A percentile compares a stretch with the other conserved stretches of the same genome.
Evolutionary conservation across 768 basidiomycete genomes (phyloP).

Genomic region (Leucocoprinus sp.): DNA sequence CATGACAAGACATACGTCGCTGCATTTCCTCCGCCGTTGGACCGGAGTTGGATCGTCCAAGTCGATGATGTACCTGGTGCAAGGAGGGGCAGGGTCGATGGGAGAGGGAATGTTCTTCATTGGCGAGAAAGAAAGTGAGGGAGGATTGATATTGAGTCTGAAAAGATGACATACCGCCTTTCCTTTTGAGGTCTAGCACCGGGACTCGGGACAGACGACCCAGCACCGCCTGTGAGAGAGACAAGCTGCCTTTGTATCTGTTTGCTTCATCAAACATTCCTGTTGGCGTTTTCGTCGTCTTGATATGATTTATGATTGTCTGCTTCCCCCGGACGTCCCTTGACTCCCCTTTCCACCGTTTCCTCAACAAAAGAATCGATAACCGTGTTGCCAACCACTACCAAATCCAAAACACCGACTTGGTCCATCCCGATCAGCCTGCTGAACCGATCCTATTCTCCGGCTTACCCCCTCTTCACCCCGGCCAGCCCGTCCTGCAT

Average conservation of each 20-base stretch:
- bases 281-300: no score
- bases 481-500: constrained; percentile 67
- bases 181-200: no score
- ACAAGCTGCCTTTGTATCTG: no score
- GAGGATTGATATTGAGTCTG: no score
- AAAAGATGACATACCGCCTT: no score
- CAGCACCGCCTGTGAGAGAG: no score
- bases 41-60: not conserved
- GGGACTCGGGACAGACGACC: no score
- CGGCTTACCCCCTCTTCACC: constrained; percentile 55
- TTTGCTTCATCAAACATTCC: no score
- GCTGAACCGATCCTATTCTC: constrained; percentile 46
- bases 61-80: not conserved
- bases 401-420: constrained; percentile 17
- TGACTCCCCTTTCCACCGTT: constrained; percentile 14
- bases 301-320: no score
- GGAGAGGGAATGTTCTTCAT: constrained; percentile 10
- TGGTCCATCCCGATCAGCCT: constrained; percentile 13
- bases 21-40: constrained; percentile 7
- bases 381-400: constrained; percentile 38
- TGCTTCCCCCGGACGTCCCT: no score
- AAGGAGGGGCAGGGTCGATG: constrained; percentile 5
- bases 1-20: constrained; percentile 4
- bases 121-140: no score
- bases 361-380: constrained; percentile 21